Evolutionary conservation across 345 rosid genomes (phyloP).

Genomic region (Lumnitzera racemosa): DNA sequence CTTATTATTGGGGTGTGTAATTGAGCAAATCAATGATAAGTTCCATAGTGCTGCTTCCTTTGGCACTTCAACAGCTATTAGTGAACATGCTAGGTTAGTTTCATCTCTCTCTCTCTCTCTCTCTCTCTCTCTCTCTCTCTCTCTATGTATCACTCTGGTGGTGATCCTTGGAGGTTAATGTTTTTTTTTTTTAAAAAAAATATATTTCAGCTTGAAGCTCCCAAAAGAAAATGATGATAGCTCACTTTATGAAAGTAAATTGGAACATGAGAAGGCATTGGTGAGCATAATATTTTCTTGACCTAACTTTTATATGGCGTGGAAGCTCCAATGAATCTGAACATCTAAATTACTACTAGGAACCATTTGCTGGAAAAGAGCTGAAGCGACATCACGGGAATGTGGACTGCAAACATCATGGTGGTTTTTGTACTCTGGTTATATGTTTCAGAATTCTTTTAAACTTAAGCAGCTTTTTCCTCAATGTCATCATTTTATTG

Average conservation of each 20-base stretch:
- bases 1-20: conserved; percentile 15
- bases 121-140: conserved; percentile 1
- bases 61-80: conserved; percentile 11
- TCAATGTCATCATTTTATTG: conserved; percentile 1
- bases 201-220: conserved; percentile 27
- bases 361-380: conserved; percentile 20
- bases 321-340: conserved; percentile 4
- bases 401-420: conserved; percentile 25
- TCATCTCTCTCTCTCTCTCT: neutral
- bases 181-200: conserved; percentile 4
- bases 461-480: conserved; percentile 5
- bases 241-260: conserved; percentile 16
- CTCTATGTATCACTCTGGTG: neutral
- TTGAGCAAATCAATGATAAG: conserved; percentile 21
- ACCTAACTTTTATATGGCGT: conserved; percentile 2
- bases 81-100: conserved; percentile 24
- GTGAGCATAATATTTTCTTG: conserved; percentile 20
- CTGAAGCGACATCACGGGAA: conserved; percentile 16
- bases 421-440: conserved; percentile 20
- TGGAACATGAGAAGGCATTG: conserved; percentile 19
- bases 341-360: conserved; percentile 14
- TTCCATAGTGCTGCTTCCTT: conserved; percentile 12
- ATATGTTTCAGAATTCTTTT: neutral
- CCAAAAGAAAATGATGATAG: conserved; percentile 11
- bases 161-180: neutral